A percentile compares a stretch with the other conserved stretches of the same genome.
phyloP scores from a whole-genome alignment of 768 basidiomycete species.

The Rossbeevera mucosa region DNA sequence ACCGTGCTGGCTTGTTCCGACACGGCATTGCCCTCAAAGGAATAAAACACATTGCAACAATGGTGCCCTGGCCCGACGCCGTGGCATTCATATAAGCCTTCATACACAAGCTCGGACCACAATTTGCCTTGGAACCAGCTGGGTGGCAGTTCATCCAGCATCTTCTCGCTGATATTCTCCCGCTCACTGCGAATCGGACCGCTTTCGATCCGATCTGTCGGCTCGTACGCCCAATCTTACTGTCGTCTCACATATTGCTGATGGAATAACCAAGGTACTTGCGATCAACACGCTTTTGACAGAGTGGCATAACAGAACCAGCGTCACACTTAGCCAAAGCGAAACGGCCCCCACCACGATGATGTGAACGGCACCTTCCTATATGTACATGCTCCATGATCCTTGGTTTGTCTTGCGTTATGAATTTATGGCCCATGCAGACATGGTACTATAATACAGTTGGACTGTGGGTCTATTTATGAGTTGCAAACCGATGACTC shows the following conservation, averaged over 20 bases:
- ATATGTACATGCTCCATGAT: conserved; percentile 4
- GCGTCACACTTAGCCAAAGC: background rate
- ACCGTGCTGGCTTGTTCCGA: conserved; percentile 9
- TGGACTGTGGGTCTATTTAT: conserved; percentile 15
- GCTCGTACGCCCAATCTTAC: conserved; percentile 10
- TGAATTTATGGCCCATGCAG: conserved; percentile 5
- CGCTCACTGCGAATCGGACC: background rate
- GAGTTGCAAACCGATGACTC: conserved; percentile 5
- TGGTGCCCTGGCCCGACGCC: conserved; percentile 18
- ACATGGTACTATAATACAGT: conserved; percentile 25
- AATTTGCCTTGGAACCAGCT: conserved; percentile 7
- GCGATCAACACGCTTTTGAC: conserved; percentile 9
- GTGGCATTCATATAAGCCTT: conserved; percentile 13
- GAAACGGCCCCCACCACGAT: conserved; percentile 1
- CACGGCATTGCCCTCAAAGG: conserved; percentile 2
- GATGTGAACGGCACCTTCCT: background rate
- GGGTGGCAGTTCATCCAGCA: conserved; percentile 12
- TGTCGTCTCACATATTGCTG: background rate
- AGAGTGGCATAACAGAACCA: conserved; percentile 6
- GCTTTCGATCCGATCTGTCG: conserved; percentile 13
- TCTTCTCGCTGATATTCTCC: conserved; percentile 9
- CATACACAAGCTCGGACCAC: conserved; percentile 15
- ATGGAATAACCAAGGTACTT: conserved; percentile 9
- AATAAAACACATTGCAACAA: conserved; percentile 9
- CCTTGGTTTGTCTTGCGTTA: conserved; percentile 9